Base-by-base conservation (phyloP, 164 flowering plant species). In the Aristolochia contorta region DNA sequence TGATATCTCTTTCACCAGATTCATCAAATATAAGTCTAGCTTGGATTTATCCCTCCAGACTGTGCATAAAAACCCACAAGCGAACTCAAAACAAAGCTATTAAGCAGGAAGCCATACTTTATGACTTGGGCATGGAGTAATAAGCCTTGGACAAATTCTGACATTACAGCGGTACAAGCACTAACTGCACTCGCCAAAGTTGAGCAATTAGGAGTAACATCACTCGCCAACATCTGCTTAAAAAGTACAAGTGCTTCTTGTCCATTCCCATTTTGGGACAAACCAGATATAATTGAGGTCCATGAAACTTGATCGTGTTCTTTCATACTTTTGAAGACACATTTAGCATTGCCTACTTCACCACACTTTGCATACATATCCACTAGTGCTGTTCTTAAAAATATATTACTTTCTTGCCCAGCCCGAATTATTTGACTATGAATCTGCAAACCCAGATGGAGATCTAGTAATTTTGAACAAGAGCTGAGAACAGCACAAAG, bases 61-160 rank as follows among this genome's bases (percentile, higher is more conserved):
- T 78, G 78, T 2, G 82, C 74, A 57, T 75, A 84, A 47, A 67
- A 71, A 73, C 79, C 79, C 50, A 81, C 57, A 52, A 79, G 72
- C 47, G 81, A 71, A 64, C 75, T 71, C 19, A 60, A 62, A 50
- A 83, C 72, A 72, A 56, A 83, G 65, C 61, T 64, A 43, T 68
- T 69, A 15, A 16, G 13, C 46, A 59, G 61, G 16, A 76, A 65
- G 20, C 82, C 84, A 47, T 73, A 61, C 65, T 78, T 70, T n/a
- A 75, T 56, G 52, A 79, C 80, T 63, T 71, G 79, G 19, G 60
- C 71, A 71, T 83, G 84, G 18, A 80, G 59, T 63, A 69, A 57
- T n/a, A 22, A 19, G 54, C 59, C 54, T 37, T 54, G 68, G 19
- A 67, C 61, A 41, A 70, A 48, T 16, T 54, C 46, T 13, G 58